Percentiles rank a stretch among this genome's conserved stretches.
Evolutionary conservation across 164 flowering plant species (phyloP).

Genomic region (Cinnamomum chago): DNA sequence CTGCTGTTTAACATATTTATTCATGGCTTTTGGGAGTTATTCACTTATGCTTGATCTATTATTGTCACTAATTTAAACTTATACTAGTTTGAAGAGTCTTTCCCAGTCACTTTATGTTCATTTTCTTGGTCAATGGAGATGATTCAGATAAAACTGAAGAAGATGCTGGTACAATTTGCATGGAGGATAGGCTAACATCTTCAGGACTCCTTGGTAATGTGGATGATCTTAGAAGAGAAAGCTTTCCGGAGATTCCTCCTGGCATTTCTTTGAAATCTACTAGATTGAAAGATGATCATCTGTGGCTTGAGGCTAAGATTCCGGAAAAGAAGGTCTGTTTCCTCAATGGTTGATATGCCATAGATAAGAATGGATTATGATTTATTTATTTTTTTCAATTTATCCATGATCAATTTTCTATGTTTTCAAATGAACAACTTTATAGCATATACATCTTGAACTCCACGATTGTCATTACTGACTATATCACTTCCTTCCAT

Average conservation of each 20-base stretch:
- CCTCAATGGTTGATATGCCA: neutral
- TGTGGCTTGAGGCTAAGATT: conserved; percentile 32
- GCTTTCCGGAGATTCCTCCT: conserved; percentile 10
- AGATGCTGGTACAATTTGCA: conserved; percentile 28
- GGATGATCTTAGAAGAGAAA: conserved; percentile 26
- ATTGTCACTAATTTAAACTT: no score
- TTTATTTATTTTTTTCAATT: neutral
- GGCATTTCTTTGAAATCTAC: conserved; percentile 23
- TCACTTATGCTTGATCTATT: no score
- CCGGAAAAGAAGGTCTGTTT: conserved; percentile 62
- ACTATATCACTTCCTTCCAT: conserved; percentile 6
- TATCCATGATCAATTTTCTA: neutral
- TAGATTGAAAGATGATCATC: conserved; percentile 31
- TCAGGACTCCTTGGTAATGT: conserved; percentile 45
- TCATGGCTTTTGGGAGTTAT: no score
- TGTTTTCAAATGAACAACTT: neutral
- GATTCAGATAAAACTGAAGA: conserved; percentile 21
- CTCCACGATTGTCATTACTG: neutral
- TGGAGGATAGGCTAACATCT: conserved; percentile 72
- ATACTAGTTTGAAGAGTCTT: neutral
- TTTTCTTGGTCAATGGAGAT: conserved; percentile 22
- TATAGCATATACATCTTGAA: neutral
- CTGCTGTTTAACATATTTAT: no score
- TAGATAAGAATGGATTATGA: neutral
- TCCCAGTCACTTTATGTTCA: neutral